phyloP scores from a whole-genome alignment of 2,329 filamentous ascomycete species.

The Aurifilum marmelostoma region DNA sequence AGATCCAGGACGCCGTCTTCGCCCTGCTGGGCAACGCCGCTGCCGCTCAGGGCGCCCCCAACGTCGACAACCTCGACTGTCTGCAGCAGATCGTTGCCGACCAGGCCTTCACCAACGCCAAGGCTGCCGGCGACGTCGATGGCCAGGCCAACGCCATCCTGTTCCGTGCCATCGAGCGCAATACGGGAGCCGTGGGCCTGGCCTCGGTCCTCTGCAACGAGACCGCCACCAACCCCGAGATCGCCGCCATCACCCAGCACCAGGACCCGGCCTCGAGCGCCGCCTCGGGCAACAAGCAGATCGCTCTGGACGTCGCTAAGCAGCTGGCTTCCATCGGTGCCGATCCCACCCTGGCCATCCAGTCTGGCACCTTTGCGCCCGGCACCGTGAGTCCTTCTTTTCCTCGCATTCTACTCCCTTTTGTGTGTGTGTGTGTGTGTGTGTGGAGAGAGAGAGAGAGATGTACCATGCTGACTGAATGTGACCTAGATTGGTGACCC shows the following conservation, averaged over 20 bases:
- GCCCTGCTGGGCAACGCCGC: constrained; percentile 45
- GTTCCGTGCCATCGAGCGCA: constrained; percentile 48
- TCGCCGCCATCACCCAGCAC: constrained; percentile 48
- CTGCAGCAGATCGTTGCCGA: constrained; percentile 42
- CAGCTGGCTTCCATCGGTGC: constrained; percentile 48
- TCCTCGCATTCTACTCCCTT: too few species aligned
- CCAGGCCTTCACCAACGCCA: constrained; percentile 51
- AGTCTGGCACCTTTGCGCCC: constrained; percentile 48
- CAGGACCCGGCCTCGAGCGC: constrained; percentile 49
- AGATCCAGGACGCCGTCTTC: constrained; percentile 52
- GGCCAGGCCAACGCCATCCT: constrained; percentile 48
- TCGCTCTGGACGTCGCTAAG: constrained; percentile 43
- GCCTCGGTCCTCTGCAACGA: constrained; percentile 43
- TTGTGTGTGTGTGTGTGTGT: too few species aligned
- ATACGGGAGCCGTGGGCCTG: constrained; percentile 46
- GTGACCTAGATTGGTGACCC: constrained; percentile 38
- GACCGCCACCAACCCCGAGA: constrained; percentile 49
- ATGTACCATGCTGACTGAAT: neutral
- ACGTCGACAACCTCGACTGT: constrained; percentile 30
- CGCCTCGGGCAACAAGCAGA: constrained; percentile 45
- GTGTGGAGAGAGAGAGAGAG: too few species aligned
- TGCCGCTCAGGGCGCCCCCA: constrained; percentile 41
- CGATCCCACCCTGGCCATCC: constrained; percentile 44
- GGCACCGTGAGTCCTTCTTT: constrained; percentile 35
- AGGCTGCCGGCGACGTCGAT: constrained; percentile 44